Conservation (phyloP, 371 early-diverging fungal species). For the Syncephalastrum monosporum region DNA sequence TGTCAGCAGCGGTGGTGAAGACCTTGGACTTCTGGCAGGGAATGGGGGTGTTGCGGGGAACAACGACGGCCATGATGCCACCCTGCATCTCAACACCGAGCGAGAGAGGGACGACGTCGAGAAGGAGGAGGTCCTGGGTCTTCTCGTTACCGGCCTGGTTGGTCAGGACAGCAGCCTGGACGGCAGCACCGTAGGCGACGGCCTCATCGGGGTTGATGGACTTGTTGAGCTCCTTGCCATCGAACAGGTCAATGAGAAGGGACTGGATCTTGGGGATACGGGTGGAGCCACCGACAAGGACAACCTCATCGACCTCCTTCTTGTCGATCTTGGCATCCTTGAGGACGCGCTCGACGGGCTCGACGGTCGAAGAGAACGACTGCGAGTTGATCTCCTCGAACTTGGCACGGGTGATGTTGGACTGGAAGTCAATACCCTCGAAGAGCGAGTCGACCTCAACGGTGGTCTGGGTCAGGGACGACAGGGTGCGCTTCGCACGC, state of each 20-base stretch:
- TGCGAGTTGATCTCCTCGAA: conserved; percentile 94
- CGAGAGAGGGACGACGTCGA: conserved; percentile 90
- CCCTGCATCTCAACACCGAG: conserved; percentile 95
- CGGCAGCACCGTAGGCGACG: conserved; percentile 96
- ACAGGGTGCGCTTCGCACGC: conserved; percentile 96
- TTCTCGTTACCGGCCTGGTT: conserved; percentile 59
- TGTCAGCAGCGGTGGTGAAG: conserved; percentile 95
- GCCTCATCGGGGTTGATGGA: conserved; percentile 96
- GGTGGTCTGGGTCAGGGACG: conserved; percentile 79
- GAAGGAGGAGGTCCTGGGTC: conserved; percentile 74
- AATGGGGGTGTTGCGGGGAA: conserved; percentile 89
- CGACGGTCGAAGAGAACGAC: conserved; percentile 80
- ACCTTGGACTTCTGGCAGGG: conserved; percentile 90
- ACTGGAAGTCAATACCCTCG: conserved; percentile 86
- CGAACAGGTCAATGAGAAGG: conserved; percentile 93
- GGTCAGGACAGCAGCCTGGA: conserved; percentile 87
- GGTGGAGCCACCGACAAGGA: conserved; percentile 99
- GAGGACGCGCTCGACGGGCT: conserved; percentile 81
- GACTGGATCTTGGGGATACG: conserved; percentile 99
- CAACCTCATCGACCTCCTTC: conserved; percentile 90
- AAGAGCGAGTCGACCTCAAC: conserved; percentile 92
- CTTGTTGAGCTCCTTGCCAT: conserved; percentile 86
- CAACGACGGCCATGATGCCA: conserved; percentile 76
- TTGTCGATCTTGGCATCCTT: conserved; percentile 95
- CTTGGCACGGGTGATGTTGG: conserved; percentile 89